Conservation (phyloP, 1,284 basidiomycete genomes). For the Anthracocystis setariae region DNA sequence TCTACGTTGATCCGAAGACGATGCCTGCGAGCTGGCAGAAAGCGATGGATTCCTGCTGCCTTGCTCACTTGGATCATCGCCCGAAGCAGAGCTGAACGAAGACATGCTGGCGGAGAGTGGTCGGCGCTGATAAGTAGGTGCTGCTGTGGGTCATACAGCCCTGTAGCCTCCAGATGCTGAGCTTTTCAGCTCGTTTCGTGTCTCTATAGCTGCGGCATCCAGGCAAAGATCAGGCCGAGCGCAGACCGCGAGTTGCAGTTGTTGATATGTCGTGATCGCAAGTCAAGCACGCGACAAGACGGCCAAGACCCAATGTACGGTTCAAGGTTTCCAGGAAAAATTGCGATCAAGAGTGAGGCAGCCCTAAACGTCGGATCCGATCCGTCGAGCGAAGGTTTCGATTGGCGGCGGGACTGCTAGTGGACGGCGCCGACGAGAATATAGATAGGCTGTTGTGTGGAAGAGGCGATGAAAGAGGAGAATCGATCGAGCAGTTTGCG, state of each 20-base stretch:
- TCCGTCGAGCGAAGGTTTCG: too few relatives aligned
- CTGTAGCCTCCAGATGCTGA: conserved; percentile 13
- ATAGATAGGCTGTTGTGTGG: neutral
- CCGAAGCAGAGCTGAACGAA: conserved; percentile 32
- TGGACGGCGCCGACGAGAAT: too few relatives aligned
- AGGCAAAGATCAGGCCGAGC: neutral
- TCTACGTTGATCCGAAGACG: conserved; percentile 26
- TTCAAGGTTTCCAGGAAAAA: too few relatives aligned
- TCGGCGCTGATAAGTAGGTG: neutral
- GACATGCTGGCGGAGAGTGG: conserved; percentile 28
- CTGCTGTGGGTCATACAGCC: conserved; percentile 12
- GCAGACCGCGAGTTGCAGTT: neutral
- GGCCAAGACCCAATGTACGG: too few relatives aligned
- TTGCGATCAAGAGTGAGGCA: too few relatives aligned
- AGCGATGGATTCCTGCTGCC: conserved; percentile 35
- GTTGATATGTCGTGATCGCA: neutral
- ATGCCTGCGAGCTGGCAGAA: conserved; percentile 41
- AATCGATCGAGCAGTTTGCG: too few relatives aligned
- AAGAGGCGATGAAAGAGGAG: too few relatives aligned
- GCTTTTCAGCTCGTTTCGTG: conserved; percentile 15
- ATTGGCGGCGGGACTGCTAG: too few relatives aligned
- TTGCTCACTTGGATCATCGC: conserved; percentile 16
- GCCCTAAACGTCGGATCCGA: too few relatives aligned
- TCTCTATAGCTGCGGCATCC: conserved; percentile 23
- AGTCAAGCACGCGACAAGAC: too few relatives aligned